A percentile compares a stretch with the other conserved stretches of the same genome.
These are phyloP conservation scores for Leptomonas pyrrhocoris DNA, from an alignment of 208 protist species.

Conservation along the genomic window DNA sequence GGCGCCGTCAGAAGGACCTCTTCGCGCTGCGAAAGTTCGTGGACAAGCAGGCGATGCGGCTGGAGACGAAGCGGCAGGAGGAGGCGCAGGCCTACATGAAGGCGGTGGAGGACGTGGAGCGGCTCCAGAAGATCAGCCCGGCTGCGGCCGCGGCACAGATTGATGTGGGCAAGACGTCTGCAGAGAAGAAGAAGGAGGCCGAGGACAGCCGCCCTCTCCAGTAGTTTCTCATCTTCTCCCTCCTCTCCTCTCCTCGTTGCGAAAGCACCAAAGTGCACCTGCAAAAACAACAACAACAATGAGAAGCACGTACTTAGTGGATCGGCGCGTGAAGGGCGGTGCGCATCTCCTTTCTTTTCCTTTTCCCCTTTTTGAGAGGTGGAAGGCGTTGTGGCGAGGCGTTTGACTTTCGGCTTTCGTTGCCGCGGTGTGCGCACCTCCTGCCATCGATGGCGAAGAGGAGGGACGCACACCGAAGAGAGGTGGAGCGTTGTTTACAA, in stretches of 20 bases:
- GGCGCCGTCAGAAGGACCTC: constrained; percentile 69
- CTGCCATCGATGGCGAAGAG: too few species aligned
- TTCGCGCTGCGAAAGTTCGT: constrained; percentile 65
- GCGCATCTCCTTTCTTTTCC: too few species aligned
- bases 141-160: constrained; percentile 31
- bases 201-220: constrained; percentile 1
- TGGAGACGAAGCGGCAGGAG: constrained; percentile 65
- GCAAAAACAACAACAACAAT: too few species aligned
- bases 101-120: constrained; percentile 71
- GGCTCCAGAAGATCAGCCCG: constrained; percentile 43
- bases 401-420: too few species aligned
- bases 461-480: too few species aligned
- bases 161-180: constrained; percentile 8
- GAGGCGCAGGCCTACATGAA: constrained; percentile 74
- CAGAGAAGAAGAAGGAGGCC: neutral
- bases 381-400: too few species aligned
- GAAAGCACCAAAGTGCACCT: too few species aligned
- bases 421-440: too few species aligned
- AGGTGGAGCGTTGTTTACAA: too few species aligned
- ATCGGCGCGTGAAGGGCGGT: too few species aligned
- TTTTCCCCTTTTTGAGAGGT: too few species aligned
- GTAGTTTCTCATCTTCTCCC: neutral
- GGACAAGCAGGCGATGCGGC: constrained; percentile 46
- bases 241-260: neutral
- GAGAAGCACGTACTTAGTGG: too few species aligned